These are phyloP conservation scores for Aureobasidium subglaciale DNA, from an alignment of 2,329 filamentous ascomycete species.

Conservation along the genomic window DNA sequence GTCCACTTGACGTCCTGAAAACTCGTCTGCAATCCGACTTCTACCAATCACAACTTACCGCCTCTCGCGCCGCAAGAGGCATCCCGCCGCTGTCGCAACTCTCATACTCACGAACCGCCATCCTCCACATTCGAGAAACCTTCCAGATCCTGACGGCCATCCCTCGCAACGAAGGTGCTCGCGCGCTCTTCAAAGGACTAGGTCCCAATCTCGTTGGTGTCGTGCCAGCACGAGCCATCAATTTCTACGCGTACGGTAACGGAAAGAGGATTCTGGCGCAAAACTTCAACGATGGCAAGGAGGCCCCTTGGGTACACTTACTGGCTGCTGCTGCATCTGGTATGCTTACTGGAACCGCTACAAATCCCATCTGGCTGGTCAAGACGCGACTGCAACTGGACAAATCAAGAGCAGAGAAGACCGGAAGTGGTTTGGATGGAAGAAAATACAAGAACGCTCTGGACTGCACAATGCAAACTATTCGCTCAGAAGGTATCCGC, in stretches of 20 bases:
- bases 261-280: conserved; percentile 76
- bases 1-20: conserved; percentile 87
- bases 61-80: conserved; percentile 55
- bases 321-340: conserved; percentile 70
- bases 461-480: conserved; percentile 78
- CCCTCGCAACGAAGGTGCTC: conserved; percentile 71
- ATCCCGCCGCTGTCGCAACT: conserved; percentile 50
- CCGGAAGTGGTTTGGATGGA: conserved; percentile 43
- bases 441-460: conserved; percentile 79
- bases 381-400: conserved; percentile 91
- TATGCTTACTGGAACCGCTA: conserved; percentile 79
- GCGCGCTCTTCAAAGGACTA: conserved; percentile 86
- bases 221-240: conserved; percentile 82
- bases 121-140: conserved; percentile 76
- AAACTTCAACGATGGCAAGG: conserved; percentile 62
- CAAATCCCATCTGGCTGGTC: conserved; percentile 93
- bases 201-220: conserved; percentile 86
- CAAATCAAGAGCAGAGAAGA: conserved; percentile 63
- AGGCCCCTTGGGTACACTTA: conserved; percentile 71
- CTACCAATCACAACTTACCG: conserved; percentile 75
- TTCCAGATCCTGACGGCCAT: conserved; percentile 78
- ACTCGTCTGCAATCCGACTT: conserved; percentile 91
- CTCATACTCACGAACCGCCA: conserved; percentile 57
- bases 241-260: conserved; percentile 91
- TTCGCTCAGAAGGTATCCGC: conserved; percentile 70